Evolutionary conservation across 2,329 filamentous ascomycete species (phyloP).

Genomic region (Bipolaris bicolor): DNA sequence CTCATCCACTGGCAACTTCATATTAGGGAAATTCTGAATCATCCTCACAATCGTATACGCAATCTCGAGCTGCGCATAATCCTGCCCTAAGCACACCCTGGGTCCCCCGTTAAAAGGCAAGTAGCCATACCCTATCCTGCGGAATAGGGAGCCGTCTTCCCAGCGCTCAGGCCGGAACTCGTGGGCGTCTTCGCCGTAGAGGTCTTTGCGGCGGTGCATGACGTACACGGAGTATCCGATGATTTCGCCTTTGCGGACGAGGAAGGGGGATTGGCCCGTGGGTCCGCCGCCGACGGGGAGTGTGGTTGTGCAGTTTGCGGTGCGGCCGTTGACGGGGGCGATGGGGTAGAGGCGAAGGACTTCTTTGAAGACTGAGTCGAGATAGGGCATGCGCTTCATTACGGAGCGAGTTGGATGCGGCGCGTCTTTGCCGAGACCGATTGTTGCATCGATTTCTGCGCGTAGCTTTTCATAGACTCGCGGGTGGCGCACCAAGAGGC

Average conservation of each 20-base stretch:
- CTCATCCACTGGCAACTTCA: slow-evolving; percentile 1
- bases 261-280: slow-evolving; percentile 36
- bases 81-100: slow-evolving; percentile 33
- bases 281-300: slow-evolving; percentile 41
- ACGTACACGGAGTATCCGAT: slow-evolving; percentile 36
- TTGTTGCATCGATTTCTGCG: slow-evolving; percentile 32
- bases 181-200: slow-evolving; percentile 45
- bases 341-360: slow-evolving; percentile 43
- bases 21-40: background rate
- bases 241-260: slow-evolving; percentile 35
- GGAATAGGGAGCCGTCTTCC: slow-evolving; percentile 30
- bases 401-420: slow-evolving; percentile 20
- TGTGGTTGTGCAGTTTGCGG: slow-evolving; percentile 33
- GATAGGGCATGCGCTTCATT: slow-evolving; percentile 4
- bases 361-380: slow-evolving; percentile 34
- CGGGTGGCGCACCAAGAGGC: slow-evolving; percentile 44
- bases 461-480: slow-evolving; percentile 37
- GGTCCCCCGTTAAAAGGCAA: slow-evolving; percentile 42
- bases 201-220: slow-evolving; percentile 43
- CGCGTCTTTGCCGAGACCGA: slow-evolving; percentile 29
- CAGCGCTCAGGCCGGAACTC: slow-evolving; percentile 45
- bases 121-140: slow-evolving; percentile 31
- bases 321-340: slow-evolving; percentile 37
- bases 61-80: background rate
- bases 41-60: background rate